Base-by-base conservation (phyloP, 768 basidiomycete genomes). In the Phlebiopsis flavidoalba region DNA sequence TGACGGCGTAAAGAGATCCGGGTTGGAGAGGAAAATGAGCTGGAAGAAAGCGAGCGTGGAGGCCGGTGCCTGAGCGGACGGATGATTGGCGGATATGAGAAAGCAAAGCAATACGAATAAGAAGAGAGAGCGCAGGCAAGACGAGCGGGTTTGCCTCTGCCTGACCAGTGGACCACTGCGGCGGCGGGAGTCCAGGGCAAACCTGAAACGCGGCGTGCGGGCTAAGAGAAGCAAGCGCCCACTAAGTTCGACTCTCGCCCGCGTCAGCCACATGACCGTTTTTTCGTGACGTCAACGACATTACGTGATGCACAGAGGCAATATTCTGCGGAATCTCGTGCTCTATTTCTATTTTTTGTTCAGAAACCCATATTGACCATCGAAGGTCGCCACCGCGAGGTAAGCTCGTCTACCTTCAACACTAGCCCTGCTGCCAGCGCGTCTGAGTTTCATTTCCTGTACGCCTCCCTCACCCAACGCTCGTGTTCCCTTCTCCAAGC, bases 361-460 rank as follows among this genome's bases (percentile, higher is more conserved):
- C 45, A 50, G 26, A 60, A 36, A 8, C 57, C 62, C 45, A 75
- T 68, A 64, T 79, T 78, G 40, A 86, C 73, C 81, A 91, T 86
- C 0, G 84, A 81, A 51, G 84, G 79, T 43, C 83, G 77, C 88
- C 89, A 91, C 68, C 75, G 83, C 46, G 83, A 82, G 4, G 81
- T 79, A 17, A 92, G 73, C 63, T 87, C 85, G 55, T 93, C 89
- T 5, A 92, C 82, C 70, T 91, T 92, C 58, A 97, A 73, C 48
- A 95, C 70, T 1, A 95, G 88, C 0, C 91, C 92, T 0, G 92
- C 93, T 1, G 88, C n/a, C 85, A 0, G 85, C 86, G 57, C 86
- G 83, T 57, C 80, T 81, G 36, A 93, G 69, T 63, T 83, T 82
- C 1, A 80, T 70, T 68, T 87, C 85, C 63, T 86, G 78, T 53